Base-by-base conservation (phyloP, 2,329 filamentous ascomycete species). In the Fonsecaea pugnacius region DNA sequence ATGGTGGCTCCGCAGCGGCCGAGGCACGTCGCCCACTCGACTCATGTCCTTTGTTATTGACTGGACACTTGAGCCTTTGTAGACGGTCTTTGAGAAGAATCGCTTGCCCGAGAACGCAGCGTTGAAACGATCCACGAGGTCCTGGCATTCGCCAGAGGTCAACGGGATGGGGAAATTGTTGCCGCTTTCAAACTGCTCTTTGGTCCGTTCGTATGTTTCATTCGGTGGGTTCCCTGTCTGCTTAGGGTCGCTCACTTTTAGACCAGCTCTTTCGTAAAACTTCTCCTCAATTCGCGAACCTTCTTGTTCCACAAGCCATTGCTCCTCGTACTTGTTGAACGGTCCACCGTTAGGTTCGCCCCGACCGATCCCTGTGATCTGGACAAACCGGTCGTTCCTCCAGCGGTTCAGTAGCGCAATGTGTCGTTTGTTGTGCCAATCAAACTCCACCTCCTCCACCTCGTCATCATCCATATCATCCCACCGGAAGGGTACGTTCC, bases 241-340 rank as follows among this genome's bases (percentile, higher is more conserved):
- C 32, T n/a, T 24, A 16, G n/a, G 24, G 27, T 58, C 7, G 21
- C 14, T 30, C 4, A 9, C 30, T 16, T 52, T 27, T 18, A 58
- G 60, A 12, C 27, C 35, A 3, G 61, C 55, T 7, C 16, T 32
- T 3, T 54, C 30, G 7, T 40, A 50, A 36, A 60, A 60, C 24
- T 53, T 48, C 60, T 64, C 50, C 57, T 68, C 67, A 27, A 53
- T 46, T 5, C 38, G 8, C 30, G 55, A 54, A 2, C 46, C 58
- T 51, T 58, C 60, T 33, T 62, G 58, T 52, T 64, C 58, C 16
- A 35, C 24, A 10, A 67, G 54, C 56, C 56, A 64, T n/a, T 55
- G 55, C 32, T 56, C 12, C 58, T 68, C 67, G 79, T 67, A 78
- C 78, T 58, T 65, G 56, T 62, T 60, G 48, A 59, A 63, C 8